Percentiles rank a stretch among this genome's conserved stretches.
Conservation (phyloP, 1,139 yeast species). For the Arxiozyma telluris region DNA sequence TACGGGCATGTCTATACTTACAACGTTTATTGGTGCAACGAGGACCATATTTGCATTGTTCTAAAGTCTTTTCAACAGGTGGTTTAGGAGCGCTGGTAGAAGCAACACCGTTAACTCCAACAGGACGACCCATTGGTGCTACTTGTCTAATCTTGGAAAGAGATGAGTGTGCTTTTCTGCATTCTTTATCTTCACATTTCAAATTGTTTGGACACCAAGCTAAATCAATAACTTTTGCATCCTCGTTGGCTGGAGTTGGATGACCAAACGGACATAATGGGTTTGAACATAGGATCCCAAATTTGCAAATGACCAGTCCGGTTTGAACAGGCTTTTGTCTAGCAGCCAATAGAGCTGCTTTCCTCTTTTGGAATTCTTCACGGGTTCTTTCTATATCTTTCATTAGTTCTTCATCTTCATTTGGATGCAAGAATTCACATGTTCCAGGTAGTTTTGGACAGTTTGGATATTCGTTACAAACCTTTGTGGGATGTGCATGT, state of each 20-base stretch:
- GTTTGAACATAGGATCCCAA: conserved; percentile 64
- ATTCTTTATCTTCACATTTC: conserved; percentile 48
- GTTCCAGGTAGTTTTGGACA: conserved; percentile 78
- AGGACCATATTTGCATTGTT: conserved; percentile 72
- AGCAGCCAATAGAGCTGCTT: conserved; percentile 30
- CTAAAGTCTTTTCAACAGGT: conserved; percentile 47
- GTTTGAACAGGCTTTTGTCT: conserved; percentile 31
- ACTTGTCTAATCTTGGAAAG: conserved; percentile 36
- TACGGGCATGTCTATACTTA: conserved; percentile 75
- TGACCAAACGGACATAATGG: conserved; percentile 82
- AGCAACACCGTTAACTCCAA: conserved; percentile 17
- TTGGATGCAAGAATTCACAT: conserved; percentile 75
- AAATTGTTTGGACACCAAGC: conserved; percentile 75
- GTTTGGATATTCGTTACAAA: conserved; percentile 67
- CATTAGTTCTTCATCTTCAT: conserved; percentile 66
- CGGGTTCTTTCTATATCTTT: conserved; percentile 54
- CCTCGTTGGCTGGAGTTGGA: conserved; percentile 77
- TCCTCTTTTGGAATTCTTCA: conserved; percentile 42
- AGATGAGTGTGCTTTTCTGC: conserved; percentile 77
- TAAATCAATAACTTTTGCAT: conserved; percentile 55
- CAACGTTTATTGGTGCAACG: conserved; percentile 71
- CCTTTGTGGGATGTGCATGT: conserved; percentile 70
- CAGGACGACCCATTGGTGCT: conserved; percentile 19
- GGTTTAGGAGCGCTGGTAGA: conserved; percentile 18
- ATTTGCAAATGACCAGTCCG: conserved; percentile 61